Evolutionary conservation across 2,329 filamentous ascomycete species (phyloP), one percentile per base, ranked within the genome.

Genomic region (Zymoseptoria tritici): DNA sequence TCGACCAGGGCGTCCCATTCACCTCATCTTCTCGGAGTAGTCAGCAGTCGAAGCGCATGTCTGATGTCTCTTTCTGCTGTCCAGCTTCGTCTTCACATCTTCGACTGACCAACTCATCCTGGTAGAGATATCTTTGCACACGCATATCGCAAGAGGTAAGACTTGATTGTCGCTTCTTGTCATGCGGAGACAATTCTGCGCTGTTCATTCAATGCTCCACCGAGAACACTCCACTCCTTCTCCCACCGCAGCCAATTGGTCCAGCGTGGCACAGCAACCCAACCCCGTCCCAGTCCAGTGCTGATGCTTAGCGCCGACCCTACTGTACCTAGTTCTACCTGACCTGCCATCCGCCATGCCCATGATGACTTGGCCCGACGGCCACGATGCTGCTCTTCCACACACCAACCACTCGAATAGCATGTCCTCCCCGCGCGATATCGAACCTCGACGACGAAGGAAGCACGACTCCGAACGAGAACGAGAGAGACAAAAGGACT

Each of bases 401-500:
- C 53, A 52, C 36, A 46, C 4, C 6, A 63, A 57, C 55, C 51
- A 49, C 61, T 6, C 49, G 55, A 55, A 46, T 54, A 22, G 56
- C 58, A 67, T 68, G 66, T 60, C 66, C 22, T 56, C 58, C 29
- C 59, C 61, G 56, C 61, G 63, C 57, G 68, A 68, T 59, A 63
- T 67, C 58, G 64, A 68, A 56, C 66, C 62, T 53, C 62, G 70
- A 42, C 69, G 70, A 49, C 70, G 70, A 22, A 68, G 68, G 26
- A 68, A 70, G 57, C 57, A 58, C 62, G 64, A 65, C 49, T 52
- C 36, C 55, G 70, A 72, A 49, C 71, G 71, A 49, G 70, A 71
- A 16, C 63, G 65, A 54, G 67, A 70, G 52, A 46, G 16, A n/a
- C 13, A 46, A 2, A 46, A n/a, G 16, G 11, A 46, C 36, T 65